Base-by-base conservation (phyloP, 768 basidiomycete genomes). In the Dioszegia crocea region DNA sequence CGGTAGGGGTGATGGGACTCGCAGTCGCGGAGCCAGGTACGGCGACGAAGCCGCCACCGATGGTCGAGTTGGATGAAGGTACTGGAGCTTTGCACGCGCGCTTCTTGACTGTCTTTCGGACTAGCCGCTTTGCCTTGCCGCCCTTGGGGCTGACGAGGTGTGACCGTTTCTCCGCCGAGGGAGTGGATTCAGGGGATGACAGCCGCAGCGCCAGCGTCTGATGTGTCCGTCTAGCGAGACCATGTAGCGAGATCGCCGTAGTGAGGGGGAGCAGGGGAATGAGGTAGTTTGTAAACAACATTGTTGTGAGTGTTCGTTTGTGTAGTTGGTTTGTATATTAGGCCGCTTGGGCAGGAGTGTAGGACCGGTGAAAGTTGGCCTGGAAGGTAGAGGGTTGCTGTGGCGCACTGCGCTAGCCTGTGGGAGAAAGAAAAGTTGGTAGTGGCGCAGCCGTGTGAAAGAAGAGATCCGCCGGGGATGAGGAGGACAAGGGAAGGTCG, bases 321-420 rank as follows among this genome's bases (percentile, higher is more conserved):
- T 33, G 17, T 12, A 41, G 46, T 26, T 14, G 16, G 24, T 41
- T 2, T 48, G 21, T 43, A 43, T 10, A 43, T 43, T 19, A 17
- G 48, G 48, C 59, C 60, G 38, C 60, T 64, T 36, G 31, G 60
- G 57, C 56, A 43, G 56, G 29, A 40, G 60, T 19, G 24, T 55
- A 61, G 55, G 65, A 66, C 65, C 64, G 62, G 65, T 61, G 68
- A 66, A 66, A 49, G 56, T 62, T 64, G 64, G 62, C 65, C 63
- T 56, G 51, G 16, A 51, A 26, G 24, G 51, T 23, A 26, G 33
- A 31, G 46, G 26, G 2, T n/a, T 26, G 57, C 30, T 50, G 19
- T 40, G 57, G 38, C 57, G 57, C 57, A 12, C 57, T 40, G 57
- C 57, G 57, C 41, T 47, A 53, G 38, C 51, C 51, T 53, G 51